These are phyloP conservation scores for Fusarium stilboides DNA, from an alignment of 2,329 filamentous ascomycete genomes.

Conservation along the genomic window DNA sequence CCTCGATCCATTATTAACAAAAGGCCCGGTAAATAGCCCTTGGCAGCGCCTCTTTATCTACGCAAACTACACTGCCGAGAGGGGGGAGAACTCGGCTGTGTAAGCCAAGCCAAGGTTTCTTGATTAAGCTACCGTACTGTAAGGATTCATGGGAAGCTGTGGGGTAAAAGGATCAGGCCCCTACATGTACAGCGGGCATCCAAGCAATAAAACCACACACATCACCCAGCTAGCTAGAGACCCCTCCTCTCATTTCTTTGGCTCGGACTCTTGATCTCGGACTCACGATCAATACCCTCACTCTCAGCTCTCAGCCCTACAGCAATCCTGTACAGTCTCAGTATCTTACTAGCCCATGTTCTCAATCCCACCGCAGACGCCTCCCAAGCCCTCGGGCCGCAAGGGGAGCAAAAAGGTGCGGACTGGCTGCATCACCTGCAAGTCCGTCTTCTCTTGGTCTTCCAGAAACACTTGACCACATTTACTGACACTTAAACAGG, in stretches of 20 bases:
- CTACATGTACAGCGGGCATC: constrained; percentile 19
- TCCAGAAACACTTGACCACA: no score
- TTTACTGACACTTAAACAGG: constrained; percentile 6
- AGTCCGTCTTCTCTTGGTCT: constrained; percentile 57
- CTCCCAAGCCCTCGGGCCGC: constrained; percentile 49
- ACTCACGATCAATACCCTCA: not conserved
- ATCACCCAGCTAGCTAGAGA: not conserved
- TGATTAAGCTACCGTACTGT: constrained; percentile 3
- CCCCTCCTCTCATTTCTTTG: constrained; percentile 25
- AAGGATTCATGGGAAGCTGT: not conserved
- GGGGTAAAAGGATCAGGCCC: constrained; percentile 5
- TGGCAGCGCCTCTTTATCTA: constrained; percentile 1
- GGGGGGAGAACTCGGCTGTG: not conserved
- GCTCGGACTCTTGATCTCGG: constrained; percentile 38
- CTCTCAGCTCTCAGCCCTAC: not conserved
- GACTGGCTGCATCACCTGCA: constrained; percentile 70
- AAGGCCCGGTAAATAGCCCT: not conserved
- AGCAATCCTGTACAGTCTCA: not conserved
- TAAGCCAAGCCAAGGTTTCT: not conserved
- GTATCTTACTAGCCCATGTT: constrained; percentile 16
- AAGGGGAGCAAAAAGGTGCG: constrained; percentile 64
- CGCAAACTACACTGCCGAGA: constrained; percentile 4
- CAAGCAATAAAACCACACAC: constrained; percentile 34
- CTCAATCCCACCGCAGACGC: constrained; percentile 13
- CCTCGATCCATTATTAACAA: not conserved